Evolutionary conservation across 169 alveolate genomes (phyloP), one percentile per base, ranked within the genome.

Genomic region (Plasmodium vivax): DNA sequence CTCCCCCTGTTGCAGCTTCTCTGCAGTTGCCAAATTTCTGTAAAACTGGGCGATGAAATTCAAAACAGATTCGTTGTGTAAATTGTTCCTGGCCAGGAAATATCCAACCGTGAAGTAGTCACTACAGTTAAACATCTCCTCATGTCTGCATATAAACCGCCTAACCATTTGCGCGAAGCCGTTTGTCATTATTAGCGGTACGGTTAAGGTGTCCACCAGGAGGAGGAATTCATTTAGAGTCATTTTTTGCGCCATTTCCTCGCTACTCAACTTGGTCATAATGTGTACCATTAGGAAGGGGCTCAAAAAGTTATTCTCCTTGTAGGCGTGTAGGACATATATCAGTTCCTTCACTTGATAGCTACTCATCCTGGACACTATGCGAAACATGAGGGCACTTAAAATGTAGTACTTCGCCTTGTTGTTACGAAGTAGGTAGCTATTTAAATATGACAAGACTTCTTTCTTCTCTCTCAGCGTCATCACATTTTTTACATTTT

Each of bases 71-170:
- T 79, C 80, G 12, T 90, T 90, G 62, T 81, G 62, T 34, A 90
- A 90, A 90, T 90, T 90, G 74, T 90, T 79, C 32, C 71, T 90
- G 4, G 94, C 94, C 54, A 90, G 45, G 81, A 90, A 90, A 68
- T 90, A 90, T 3, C 71, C 84, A 80, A 90, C 73, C 16, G 2
- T 27, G 81, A 90, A 90, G 45, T 80, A 90, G 34, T 90, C 72
- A 8, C 45, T 43, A 68, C 43, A 80, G 68, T 38, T 27, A 41
- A 90, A 68, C 9, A 43, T 81, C 10, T 71, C 36, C 19, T 27
- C 1, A 82, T 90, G 80, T 43, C 10, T 38, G 54, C 83, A 38
- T 43, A 90, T 90, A 74, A 34, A 90, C 72, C 30, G 14, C 8
- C 45, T 54, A 5, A 90, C 58, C 47, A 19, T 47, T 62, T 90